Percentiles rank a stretch among this genome's conserved stretches.
These are phyloP conservation scores for Vigna trinervia DNA, from an alignment of 306 rosid genomes.

Conservation along the genomic window DNA sequence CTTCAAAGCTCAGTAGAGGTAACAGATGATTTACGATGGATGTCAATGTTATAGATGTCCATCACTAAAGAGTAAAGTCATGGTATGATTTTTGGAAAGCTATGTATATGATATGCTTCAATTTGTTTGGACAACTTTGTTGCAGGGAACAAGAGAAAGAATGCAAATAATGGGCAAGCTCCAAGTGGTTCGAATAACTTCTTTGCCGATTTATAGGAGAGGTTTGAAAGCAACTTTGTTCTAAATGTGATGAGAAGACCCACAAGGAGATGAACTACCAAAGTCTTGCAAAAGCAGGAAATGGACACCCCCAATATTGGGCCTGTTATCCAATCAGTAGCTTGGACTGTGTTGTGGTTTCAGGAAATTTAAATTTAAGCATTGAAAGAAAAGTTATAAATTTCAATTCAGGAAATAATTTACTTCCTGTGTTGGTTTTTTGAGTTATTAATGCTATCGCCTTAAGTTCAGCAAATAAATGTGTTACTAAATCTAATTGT, in stretches of 20 bases:
- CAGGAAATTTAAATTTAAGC: background rate
- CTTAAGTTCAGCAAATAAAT: background rate
- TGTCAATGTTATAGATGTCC: constrained; percentile 3
- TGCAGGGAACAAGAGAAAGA: constrained; percentile 62
- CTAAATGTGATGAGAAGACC: constrained; percentile 1
- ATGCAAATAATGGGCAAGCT: constrained; percentile 49
- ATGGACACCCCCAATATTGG: background rate
- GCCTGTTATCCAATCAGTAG: background rate
- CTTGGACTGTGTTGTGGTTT: background rate
- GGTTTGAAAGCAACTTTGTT: constrained; percentile 23
- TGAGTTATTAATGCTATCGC: background rate
- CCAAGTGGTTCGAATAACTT: constrained; percentile 45
- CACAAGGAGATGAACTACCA: background rate
- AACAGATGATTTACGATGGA: background rate
- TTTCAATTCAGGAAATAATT: background rate
- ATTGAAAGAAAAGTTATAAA: too few species aligned
- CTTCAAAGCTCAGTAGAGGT: constrained; percentile 57
- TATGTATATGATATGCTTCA: constrained; percentile 12
- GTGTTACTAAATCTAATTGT: background rate
- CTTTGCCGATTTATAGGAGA: constrained; percentile 64
- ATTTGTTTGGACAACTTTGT: constrained; percentile 40
- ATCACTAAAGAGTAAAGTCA: background rate
- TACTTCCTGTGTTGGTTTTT: background rate
- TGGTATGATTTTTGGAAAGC: constrained; percentile 18
- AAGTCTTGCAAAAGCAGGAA: background rate